A percentile compares a stretch with the other conserved stretches of the same genome.
These are phyloP conservation scores for Truncatella angustata DNA, from an alignment of 2,329 filamentous ascomycete species.

Conservation along the genomic window DNA sequence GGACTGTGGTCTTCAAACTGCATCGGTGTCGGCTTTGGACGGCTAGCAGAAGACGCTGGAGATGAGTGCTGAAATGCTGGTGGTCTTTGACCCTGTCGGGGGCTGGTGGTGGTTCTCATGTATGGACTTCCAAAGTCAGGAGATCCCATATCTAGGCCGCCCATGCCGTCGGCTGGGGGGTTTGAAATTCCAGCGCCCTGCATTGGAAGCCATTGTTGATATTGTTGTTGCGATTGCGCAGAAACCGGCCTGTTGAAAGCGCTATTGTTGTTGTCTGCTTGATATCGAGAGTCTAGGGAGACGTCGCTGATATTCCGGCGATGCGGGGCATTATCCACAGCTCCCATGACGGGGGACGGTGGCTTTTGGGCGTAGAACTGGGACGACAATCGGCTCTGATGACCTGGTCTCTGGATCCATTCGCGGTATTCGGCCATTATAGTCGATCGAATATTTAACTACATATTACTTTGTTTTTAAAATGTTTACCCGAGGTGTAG, in stretches of 20 bases:
- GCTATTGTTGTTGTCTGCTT: not conserved
- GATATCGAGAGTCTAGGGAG: slow-evolving; percentile 14
- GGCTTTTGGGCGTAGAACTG: not conserved
- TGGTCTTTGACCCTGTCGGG: slow-evolving; percentile 3
- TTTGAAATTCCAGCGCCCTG: slow-evolving; percentile 1
- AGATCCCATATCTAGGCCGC: slow-evolving; percentile 11
- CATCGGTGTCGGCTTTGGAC: slow-evolving; percentile 17
- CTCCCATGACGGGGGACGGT: not conserved
- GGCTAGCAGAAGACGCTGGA: slow-evolving; percentile 2
- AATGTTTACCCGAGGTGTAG: not conserved
- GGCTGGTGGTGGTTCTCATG: slow-evolving; percentile 3
- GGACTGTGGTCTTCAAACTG: slow-evolving; percentile 16
- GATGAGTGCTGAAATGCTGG: slow-evolving; percentile 3
- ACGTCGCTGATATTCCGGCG: slow-evolving; percentile 9
- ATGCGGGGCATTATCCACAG: not conserved
- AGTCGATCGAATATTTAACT: not conserved
- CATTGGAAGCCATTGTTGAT: slow-evolving; percentile 13
- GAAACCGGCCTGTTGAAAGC: slow-evolving; percentile 10
- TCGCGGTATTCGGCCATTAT: not conserved
- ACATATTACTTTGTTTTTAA: not conserved
- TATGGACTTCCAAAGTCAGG: not conserved
- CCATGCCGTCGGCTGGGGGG: slow-evolving; percentile 5
- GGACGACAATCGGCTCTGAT: slow-evolving; percentile 3
- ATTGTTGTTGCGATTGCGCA: slow-evolving; percentile 13
- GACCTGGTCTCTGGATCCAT: not conserved